These are phyloP conservation scores for Borealophlyctis nickersoniae DNA, from an alignment of 192 early-diverging fungal species.

Conservation along the genomic window DNA sequence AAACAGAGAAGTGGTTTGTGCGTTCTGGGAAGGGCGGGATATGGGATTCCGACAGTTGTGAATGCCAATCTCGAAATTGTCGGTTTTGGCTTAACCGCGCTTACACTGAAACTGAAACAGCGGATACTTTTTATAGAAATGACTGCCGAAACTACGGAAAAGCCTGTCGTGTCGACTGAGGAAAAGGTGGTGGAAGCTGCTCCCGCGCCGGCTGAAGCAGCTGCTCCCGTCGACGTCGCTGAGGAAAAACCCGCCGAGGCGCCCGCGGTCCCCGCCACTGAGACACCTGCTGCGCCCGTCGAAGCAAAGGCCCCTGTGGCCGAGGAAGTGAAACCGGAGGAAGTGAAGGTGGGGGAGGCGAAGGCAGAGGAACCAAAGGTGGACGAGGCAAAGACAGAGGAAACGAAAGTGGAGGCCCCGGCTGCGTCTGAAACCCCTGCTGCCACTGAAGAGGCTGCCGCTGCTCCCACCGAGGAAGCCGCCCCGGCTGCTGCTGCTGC, in stretches of 20 bases:
- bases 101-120: too few species aligned
- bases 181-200: too few species aligned
- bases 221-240: too few species aligned
- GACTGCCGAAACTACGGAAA: too few species aligned
- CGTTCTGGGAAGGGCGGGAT: too few species aligned
- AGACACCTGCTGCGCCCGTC: not conserved
- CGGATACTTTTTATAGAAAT: too few species aligned
- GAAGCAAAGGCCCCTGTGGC: not conserved
- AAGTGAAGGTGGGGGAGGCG: not conserved
- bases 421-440: not conserved
- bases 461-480: not conserved
- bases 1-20: too few species aligned
- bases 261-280: not conserved
- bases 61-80: too few species aligned
- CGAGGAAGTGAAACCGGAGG: not conserved
- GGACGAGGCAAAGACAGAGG: not conserved
- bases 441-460: not conserved
- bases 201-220: too few species aligned
- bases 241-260: not conserved
- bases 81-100: too few species aligned
- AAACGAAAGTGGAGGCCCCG: not conserved
- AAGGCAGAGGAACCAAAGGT: not conserved
- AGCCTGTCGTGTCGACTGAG: too few species aligned
- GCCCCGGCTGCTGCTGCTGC: not conserved
- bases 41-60: too few species aligned